Evolutionary conservation across 1,284 basidiomycete species (phyloP), one percentile per base, ranked within the genome.

Genomic region (Moesziomyces parantarcticus): DNA sequence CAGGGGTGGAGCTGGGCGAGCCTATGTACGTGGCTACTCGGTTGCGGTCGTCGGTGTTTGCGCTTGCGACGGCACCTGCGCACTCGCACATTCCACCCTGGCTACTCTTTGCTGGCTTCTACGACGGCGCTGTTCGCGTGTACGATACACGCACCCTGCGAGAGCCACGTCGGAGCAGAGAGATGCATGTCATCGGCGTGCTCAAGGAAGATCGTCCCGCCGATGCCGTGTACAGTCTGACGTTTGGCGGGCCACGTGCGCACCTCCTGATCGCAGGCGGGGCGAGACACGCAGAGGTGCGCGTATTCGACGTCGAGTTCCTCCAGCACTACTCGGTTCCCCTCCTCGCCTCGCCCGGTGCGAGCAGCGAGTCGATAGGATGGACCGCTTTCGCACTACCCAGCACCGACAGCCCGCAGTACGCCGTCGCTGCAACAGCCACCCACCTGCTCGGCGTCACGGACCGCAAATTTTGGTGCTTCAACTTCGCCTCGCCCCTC

Each of bases 71-170:
- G 0, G 36, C 67, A 10, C 64, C 65, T 0, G 4, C n/a, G 0
- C 14, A 8, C 2, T 57, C 65, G 4, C 41, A 18, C 18, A 21
- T 76, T 5, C 74, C 74, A 0, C 9, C 36, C 3, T 66, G 66
- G 34, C 40, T 74, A 29, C 63, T 76, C n/a, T 76, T 74, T 36
- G 71, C 57, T 2, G 75, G 75, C 3, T 74, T 60, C 29, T 76
- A 67, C 22, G 71, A 75, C 20, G 75, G 75, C 6, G 39, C 58
- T 1, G 66, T 76, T 6, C 36, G 75, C 10, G 63, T 76, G 16
- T 76, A 74, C 45, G 75, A 76, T 18, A 59, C 57, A n/a, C 62
- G 71, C 1, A 42, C 55, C 18, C 5, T 68, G 13, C 9, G 43
- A 8, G 29, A 10, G 36, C 47, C 45, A 1, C 36, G 46, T 14